phyloP scores from a whole-genome alignment of 1,284 basidiomycete species.

The Sporisorium exsertum region DNA sequence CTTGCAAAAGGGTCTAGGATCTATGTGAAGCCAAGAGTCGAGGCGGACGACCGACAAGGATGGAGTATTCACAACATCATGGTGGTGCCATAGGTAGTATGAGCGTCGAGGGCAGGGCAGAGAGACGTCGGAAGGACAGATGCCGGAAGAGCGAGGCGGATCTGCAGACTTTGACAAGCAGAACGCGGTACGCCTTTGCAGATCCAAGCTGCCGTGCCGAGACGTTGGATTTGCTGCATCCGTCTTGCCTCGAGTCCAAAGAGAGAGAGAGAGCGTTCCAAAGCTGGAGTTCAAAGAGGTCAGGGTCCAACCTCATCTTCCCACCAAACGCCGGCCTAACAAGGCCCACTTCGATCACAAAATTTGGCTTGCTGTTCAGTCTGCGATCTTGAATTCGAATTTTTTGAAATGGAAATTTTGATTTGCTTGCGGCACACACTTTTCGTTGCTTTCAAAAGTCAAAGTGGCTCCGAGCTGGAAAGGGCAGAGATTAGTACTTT shows the following conservation, averaged over 20 bases:
- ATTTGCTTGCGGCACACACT: neutral
- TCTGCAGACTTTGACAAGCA: slow-evolving; percentile 12
- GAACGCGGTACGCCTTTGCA: neutral
- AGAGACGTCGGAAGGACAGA: neutral
- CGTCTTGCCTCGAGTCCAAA: neutral
- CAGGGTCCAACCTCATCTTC: neutral
- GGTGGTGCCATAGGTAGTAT: neutral
- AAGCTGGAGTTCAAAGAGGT: neutral
- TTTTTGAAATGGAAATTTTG: neutral
- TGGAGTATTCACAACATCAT: neutral
- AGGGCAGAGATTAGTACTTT: neutral
- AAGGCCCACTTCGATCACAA: neutral
- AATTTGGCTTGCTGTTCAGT: neutral
- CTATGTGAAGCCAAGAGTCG: neutral
- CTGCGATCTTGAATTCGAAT: neutral
- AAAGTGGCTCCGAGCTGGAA: neutral
- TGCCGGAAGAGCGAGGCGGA: neutral
- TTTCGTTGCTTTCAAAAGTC: neutral
- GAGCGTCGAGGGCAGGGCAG: neutral
- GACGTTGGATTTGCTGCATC: neutral
- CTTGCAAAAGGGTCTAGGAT: neutral
- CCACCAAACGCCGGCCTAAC: neutral
- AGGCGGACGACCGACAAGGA: too few relatives aligned
- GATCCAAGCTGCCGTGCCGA: neutral
- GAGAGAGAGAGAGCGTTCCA: slow-evolving; percentile 1